A percentile compares a stretch with the other conserved stretches of the same genome.
phyloP scores from a whole-genome alignment of 306 rosid genomes.

The Fragaria nilgerrensis region DNA sequence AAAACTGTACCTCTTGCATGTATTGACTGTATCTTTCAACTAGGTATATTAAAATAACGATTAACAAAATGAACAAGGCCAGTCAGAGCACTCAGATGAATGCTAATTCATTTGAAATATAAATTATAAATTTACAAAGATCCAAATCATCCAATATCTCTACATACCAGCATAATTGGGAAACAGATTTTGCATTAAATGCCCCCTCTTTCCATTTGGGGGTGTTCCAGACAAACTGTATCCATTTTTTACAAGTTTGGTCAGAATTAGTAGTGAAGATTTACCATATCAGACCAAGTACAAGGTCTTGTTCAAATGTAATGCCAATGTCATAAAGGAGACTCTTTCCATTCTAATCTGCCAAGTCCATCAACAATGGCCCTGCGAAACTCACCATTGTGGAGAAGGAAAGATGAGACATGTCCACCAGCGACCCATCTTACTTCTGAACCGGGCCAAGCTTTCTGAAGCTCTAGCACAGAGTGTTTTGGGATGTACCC shows the following conservation, averaged over 20 bases:
- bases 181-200: background rate
- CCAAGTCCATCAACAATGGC: conserved; percentile 77
- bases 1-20: background rate
- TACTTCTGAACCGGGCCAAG: conserved; percentile 98
- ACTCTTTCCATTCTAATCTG: conserved; percentile 79
- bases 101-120: background rate
- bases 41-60: too few species aligned
- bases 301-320: conserved; percentile 10
- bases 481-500: conserved; percentile 92
- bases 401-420: conserved; percentile 92
- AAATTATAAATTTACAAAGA: background rate
- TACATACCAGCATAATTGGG: background rate
- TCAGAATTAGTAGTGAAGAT: conserved; percentile 14
- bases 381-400: conserved; percentile 70
- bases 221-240: conserved; percentile 16
- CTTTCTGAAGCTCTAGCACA: conserved; percentile 80
- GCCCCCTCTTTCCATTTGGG: conserved; percentile 5
- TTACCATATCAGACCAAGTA: conserved; percentile 9
- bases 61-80: too few species aligned
- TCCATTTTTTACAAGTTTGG: conserved; percentile 27
- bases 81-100: background rate
- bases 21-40: background rate
- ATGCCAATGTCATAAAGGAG: conserved; percentile 38
- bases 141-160: background rate
- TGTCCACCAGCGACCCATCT: conserved; percentile 99